These are phyloP conservation scores for Hydrangea macrophylla DNA, from an alignment of 148 eudicot species.

Conservation along the genomic window DNA sequence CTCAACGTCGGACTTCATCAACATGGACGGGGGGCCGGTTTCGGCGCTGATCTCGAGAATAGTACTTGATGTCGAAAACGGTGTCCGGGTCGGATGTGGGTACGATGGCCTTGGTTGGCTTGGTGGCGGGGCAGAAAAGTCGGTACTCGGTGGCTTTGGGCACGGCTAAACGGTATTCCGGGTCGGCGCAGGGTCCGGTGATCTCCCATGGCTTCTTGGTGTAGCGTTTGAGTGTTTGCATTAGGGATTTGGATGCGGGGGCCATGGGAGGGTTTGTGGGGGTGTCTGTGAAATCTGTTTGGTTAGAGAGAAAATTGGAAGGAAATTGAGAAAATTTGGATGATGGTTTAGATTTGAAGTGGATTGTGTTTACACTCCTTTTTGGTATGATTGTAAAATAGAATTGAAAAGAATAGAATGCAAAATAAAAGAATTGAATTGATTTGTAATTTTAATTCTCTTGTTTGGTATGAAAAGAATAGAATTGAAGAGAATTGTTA, in stretches of 20 bases:
- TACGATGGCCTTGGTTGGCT: conserved; percentile 48
- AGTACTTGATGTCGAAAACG: conserved; percentile 85
- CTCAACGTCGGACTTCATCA: conserved; percentile 66
- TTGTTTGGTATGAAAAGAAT: too few species aligned
- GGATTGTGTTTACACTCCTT: too few species aligned
- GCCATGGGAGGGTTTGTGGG: conserved; percentile 15
- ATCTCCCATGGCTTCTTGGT: conserved; percentile 74
- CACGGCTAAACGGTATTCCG: conserved; percentile 62
- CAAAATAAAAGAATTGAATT: too few species aligned
- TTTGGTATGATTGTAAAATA: too few species aligned
- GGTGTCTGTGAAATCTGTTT: not conserved
- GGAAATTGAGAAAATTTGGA: not conserved
- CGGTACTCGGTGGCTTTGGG: conserved; percentile 85
- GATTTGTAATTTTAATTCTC: too few species aligned
- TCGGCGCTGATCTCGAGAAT: conserved; percentile 74
- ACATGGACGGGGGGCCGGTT: conserved; percentile 61
- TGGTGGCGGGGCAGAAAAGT: conserved; percentile 75
- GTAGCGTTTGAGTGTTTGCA: conserved; percentile 46
- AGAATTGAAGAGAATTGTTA: too few species aligned
- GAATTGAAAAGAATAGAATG: too few species aligned
- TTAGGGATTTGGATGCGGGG: conserved; percentile 40
- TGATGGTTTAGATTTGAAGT: too few species aligned
- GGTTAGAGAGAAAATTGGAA: conserved; percentile 1
- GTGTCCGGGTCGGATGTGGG: conserved; percentile 70
- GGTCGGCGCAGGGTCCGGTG: conserved; percentile 68